Percentiles rank a stretch among this genome's conserved stretches.
phyloP scores from a whole-genome alignment of 2,329 filamentous ascomycete species.

The Aspergillus ochraceus region DNA sequence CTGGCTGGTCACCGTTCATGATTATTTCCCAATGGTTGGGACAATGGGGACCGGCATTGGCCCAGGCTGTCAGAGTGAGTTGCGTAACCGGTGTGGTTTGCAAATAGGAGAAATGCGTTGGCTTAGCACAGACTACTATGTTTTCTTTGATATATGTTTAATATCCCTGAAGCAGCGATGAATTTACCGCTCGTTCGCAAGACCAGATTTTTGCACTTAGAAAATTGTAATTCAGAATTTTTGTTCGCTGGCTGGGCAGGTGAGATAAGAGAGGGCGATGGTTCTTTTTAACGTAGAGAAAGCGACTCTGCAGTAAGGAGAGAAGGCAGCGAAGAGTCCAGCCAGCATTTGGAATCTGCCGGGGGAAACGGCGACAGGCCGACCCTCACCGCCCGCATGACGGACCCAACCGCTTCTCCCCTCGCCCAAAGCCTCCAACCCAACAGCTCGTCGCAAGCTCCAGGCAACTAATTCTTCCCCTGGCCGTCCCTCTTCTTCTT shows the following conservation, averaged over 20 bases:
- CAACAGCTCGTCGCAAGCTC: slow-evolving; percentile 9
- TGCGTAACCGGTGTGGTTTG: slow-evolving; percentile 27
- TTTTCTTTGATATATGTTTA: slow-evolving; percentile 43
- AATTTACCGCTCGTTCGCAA: slow-evolving; percentile 37
- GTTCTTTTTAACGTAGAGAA: no score
- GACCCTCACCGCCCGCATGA: neutral
- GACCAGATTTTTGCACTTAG: slow-evolving; percentile 11
- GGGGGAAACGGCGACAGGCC: neutral
- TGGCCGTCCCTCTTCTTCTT: slow-evolving; percentile 2
- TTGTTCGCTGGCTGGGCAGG: neutral
- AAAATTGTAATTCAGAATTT: slow-evolving; percentile 24
- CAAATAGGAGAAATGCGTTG: slow-evolving; percentile 40
- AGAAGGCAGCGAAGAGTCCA: neutral
- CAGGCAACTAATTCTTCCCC: neutral
- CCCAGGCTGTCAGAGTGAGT: slow-evolving; percentile 24
- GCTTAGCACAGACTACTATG: slow-evolving; percentile 32
- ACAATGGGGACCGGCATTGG: slow-evolving; percentile 25
- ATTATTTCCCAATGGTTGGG: slow-evolving; percentile 22
- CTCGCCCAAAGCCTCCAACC: neutral
- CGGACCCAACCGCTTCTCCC: slow-evolving; percentile 1
- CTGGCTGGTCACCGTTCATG: slow-evolving; percentile 18
- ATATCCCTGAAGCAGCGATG: slow-evolving; percentile 41
- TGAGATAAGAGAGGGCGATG: no score
- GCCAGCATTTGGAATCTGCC: neutral
- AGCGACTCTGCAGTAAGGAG: no score